These are phyloP conservation scores for Pisolithus thermaeus DNA, from an alignment of 1,284 basidiomycete species.

Conservation along the genomic window DNA sequence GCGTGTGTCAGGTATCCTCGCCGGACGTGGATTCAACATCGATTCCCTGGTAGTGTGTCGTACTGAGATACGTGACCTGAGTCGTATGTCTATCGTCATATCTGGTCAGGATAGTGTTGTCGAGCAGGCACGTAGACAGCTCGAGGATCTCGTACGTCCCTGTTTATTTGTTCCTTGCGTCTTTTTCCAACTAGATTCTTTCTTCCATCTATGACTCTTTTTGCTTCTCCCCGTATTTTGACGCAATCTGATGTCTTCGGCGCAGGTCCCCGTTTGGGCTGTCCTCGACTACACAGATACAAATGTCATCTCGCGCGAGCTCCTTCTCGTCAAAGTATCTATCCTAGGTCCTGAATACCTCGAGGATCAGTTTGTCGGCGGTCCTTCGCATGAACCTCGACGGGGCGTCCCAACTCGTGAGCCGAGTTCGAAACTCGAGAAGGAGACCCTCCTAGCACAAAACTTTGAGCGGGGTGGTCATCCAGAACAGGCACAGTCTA, in stretches of 20 bases:
- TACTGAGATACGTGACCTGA: conserved; percentile 95
- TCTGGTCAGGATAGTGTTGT: conserved; percentile 97
- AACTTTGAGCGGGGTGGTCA: conserved; percentile 64
- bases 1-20: conserved; percentile 95
- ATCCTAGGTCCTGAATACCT: conserved; percentile 98
- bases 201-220: not conserved
- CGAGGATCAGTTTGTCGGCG: conserved; percentile 79
- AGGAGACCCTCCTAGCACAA: conserved; percentile 65
- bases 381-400: conserved; percentile 74
- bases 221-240: not conserved
- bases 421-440: conserved; percentile 50
- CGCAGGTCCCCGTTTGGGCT: conserved; percentile 93
- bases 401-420: conserved; percentile 25
- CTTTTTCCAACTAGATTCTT: not conserved
- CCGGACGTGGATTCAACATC: conserved; percentile 97
- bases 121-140: conserved; percentile 90
- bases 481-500: conserved; percentile 23
- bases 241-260: conserved; percentile 1
- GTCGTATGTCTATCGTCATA: conserved; percentile 97
- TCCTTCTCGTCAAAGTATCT: conserved; percentile 88
- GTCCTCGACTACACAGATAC: conserved; percentile 95
- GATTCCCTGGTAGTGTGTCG: conserved; percentile 98
- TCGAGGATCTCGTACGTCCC: conserved; percentile 82
- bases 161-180: not conserved
- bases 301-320: conserved; percentile 80